Conservation (phyloP, 305 asterid species). For the Fraxinus sp. region DNA sequence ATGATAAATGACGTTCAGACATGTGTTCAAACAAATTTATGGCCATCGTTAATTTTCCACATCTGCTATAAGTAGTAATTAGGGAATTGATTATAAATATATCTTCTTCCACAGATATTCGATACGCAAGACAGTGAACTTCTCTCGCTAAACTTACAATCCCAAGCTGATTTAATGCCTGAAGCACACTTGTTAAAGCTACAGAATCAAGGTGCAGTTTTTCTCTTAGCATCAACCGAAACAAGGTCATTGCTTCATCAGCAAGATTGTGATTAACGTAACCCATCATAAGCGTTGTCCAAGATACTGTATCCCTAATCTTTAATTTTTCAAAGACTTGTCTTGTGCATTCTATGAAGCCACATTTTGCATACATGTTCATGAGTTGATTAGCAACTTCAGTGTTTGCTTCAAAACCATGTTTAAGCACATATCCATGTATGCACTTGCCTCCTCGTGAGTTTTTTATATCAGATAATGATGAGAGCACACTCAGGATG, state of each 20-base stretch:
- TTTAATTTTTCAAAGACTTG: constrained; percentile 32
- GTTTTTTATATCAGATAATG: constrained; percentile 33
- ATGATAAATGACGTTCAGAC: constrained; percentile 31
- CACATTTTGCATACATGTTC: constrained; percentile 40
- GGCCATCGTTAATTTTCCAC: constrained; percentile 39
- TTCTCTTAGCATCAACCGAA: constrained; percentile 45
- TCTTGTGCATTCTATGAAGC: constrained; percentile 28
- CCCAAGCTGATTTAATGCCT: constrained; percentile 45
- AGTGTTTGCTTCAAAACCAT: constrained; percentile 35
- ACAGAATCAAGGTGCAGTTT: constrained; percentile 41
- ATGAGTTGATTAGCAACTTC: constrained; percentile 51
- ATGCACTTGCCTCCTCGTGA: constrained; percentile 32
- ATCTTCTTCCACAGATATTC: constrained; percentile 32
- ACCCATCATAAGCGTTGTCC: constrained; percentile 54
- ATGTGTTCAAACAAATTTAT: constrained; percentile 40
- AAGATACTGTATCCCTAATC: constrained; percentile 44
- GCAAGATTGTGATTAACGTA: constrained; percentile 33
- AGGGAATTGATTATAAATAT: constrained; percentile 41
- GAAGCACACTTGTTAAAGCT: constrained; percentile 45
- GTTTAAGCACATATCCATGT: constrained; percentile 45
- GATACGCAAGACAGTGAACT: constrained; percentile 43
- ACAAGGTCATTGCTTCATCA: constrained; percentile 39
- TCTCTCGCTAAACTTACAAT: constrained; percentile 34
- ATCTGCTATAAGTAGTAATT: constrained; percentile 50
- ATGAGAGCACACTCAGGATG: constrained; percentile 43